phyloP scores from a whole-genome alignment of 106 monocot genomes.

The Vanilla planifolia region DNA sequence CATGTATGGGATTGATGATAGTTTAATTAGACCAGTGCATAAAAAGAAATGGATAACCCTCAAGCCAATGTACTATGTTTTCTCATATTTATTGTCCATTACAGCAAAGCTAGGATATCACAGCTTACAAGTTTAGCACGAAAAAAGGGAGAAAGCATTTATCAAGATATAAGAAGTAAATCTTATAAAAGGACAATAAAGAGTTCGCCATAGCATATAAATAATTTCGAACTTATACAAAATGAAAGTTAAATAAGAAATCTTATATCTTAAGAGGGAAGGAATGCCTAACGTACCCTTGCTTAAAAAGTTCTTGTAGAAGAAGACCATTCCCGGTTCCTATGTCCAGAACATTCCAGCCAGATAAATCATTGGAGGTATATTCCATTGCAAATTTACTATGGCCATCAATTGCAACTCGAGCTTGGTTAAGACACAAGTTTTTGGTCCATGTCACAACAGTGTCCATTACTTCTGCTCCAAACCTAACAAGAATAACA shows the following conservation, averaged over 20 bases:
- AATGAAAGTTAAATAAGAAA: neutral
- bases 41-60: too few relatives aligned
- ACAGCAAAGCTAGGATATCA: neutral
- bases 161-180: too few relatives aligned
- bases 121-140: neutral
- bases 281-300: constrained; percentile 47
- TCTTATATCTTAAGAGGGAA: neutral
- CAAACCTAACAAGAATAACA: constrained; percentile 58
- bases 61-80: too few relatives aligned
- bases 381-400: constrained; percentile 34
- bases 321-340: constrained; percentile 97
- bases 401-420: constrained; percentile 13
- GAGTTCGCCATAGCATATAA: neutral
- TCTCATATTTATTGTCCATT: too few relatives aligned
- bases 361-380: constrained; percentile 26
- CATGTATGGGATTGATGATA: too few relatives aligned
- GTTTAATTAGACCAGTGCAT: too few relatives aligned
- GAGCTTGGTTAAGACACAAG: constrained; percentile 37
- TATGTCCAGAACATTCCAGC: constrained; percentile 80
- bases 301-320: constrained; percentile 85
- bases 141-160: neutral
- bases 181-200: neutral
- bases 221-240: neutral
- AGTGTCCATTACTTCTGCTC: constrained; percentile 85
- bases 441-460: constrained; percentile 83